These are phyloP conservation scores for Yarrowia sp. DNA, from an alignment of 805 yeast species.

Conservation along the genomic window DNA sequence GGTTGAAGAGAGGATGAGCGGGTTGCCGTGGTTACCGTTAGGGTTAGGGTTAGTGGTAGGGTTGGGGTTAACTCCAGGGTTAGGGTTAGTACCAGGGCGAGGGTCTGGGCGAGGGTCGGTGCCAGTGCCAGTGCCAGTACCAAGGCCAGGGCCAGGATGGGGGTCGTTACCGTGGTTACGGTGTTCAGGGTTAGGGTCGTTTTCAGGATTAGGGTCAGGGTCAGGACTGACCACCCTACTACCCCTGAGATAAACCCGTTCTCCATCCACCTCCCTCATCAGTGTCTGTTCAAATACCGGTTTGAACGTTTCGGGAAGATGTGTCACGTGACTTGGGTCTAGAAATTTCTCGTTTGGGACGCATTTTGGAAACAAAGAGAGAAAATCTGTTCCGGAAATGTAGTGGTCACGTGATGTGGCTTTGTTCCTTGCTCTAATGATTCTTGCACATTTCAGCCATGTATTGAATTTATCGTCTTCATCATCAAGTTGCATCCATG, in stretches of 20 bases:
- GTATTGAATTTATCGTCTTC: background rate
- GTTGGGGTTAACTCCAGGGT: no score
- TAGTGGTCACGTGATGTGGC: background rate
- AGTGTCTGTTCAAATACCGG: background rate
- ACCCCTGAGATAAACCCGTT: background rate
- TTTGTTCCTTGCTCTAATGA: background rate
- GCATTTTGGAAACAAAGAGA: background rate
- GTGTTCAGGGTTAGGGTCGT: no score
- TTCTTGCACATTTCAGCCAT: background rate
- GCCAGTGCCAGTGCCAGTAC: no score
- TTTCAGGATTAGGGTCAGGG: no score
- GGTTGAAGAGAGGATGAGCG: background rate
- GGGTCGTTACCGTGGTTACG: no score
- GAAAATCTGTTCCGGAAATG: background rate
- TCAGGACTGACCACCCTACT: background rate
- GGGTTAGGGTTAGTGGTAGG: no score
- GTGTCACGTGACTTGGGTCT: background rate
- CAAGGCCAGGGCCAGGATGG: no score
- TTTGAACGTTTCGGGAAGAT: background rate
- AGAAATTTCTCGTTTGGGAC: background rate
- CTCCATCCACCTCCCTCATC: background rate
- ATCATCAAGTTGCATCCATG: background rate
- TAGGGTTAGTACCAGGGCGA: no score
- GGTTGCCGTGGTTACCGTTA: no score
- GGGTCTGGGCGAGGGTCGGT: no score